Evolutionary conservation across 768 basidiomycete genomes (phyloP).

Genomic region (Bullera alba): DNA sequence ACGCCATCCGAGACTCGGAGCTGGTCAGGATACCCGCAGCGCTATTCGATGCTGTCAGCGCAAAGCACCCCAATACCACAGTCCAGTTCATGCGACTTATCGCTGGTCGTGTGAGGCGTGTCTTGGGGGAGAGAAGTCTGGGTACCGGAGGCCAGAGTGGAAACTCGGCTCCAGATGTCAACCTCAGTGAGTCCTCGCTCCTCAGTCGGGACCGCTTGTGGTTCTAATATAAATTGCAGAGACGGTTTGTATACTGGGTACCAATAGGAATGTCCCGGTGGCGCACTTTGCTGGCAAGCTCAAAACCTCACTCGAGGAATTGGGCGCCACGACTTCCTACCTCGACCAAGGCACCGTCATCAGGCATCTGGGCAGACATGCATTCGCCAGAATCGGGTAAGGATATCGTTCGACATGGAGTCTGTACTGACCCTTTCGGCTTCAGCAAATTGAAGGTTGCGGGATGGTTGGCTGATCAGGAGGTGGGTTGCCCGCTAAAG

Average conservation of each 20-base stretch:
- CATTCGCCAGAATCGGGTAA: constrained; percentile 83
- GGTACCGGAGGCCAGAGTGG: not conserved
- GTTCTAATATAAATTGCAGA: constrained; percentile 6
- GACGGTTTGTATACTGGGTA: constrained; percentile 86
- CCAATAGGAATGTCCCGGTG: constrained; percentile 77
- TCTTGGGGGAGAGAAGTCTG: constrained; percentile 51
- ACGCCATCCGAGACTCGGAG: constrained; percentile 97
- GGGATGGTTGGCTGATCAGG: constrained; percentile 80
- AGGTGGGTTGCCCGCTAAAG: constrained; percentile 12
- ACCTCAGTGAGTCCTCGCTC: constrained; percentile 25
- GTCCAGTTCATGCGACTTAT: constrained; percentile 53
- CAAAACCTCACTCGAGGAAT: constrained; percentile 76
- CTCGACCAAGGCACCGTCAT: constrained; percentile 92
- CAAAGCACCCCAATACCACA: constrained; percentile 45
- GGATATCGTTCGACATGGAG: not conserved
- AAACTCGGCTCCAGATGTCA: constrained; percentile 17
- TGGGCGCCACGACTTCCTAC: constrained; percentile 86
- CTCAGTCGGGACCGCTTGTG: not conserved
- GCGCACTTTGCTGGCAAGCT: constrained; percentile 84
- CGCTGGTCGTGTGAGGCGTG: constrained; percentile 79
- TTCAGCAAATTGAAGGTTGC: constrained; percentile 79
- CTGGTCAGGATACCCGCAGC: constrained; percentile 95
- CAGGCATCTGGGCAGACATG: constrained; percentile 83
- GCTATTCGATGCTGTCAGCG: constrained; percentile 83
- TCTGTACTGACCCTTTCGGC: not conserved